Percentiles rank a stretch among this genome's conserved stretches.
Conservation (phyloP, 176 grass and related monocot genomes). For the Musa acuminata region DNA sequence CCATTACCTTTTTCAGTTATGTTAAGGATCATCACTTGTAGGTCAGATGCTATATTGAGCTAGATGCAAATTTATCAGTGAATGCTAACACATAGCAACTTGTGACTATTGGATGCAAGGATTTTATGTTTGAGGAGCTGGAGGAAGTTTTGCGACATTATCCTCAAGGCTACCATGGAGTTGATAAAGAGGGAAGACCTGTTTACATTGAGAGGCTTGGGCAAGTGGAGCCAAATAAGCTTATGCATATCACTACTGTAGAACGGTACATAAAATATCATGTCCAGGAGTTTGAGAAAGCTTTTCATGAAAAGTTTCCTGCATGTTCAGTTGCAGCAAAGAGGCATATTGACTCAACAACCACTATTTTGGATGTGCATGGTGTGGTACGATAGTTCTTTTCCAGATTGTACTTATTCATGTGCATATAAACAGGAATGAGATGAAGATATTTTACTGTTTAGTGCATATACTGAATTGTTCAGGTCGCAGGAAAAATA, state of each 20-base stretch:
- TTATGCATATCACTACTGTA: slow-evolving; percentile 18
- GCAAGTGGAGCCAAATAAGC: slow-evolving; percentile 17
- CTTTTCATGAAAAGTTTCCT: slow-evolving; percentile 21
- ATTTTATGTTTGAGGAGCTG: slow-evolving; percentile 15
- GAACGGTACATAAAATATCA: slow-evolving; percentile 26
- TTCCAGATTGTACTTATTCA: background rate
- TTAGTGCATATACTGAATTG: background rate
- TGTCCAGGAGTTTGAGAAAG: slow-evolving; percentile 24
- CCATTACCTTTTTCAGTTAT: background rate
- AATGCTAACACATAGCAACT: background rate
- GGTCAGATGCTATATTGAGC: background rate
- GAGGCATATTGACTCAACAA: slow-evolving; percentile 17
- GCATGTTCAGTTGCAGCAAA: slow-evolving; percentile 16
- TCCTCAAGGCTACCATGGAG: slow-evolving; percentile 16
- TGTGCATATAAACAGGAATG: background rate
- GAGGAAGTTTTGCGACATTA: slow-evolving; percentile 13
- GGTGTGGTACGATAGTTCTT: slow-evolving; percentile 6
- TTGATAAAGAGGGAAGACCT: slow-evolving; percentile 18
- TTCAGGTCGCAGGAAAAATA: background rate
- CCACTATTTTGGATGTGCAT: slow-evolving; percentile 20
- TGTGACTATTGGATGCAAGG: slow-evolving; percentile 1
- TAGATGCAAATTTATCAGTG: background rate
- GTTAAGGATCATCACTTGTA: background rate
- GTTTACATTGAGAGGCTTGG: slow-evolving; percentile 22
- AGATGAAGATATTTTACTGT: background rate